phyloP scores from a whole-genome alignment of 148 eudicot species.

The Chenopodium berlandieri region DNA sequence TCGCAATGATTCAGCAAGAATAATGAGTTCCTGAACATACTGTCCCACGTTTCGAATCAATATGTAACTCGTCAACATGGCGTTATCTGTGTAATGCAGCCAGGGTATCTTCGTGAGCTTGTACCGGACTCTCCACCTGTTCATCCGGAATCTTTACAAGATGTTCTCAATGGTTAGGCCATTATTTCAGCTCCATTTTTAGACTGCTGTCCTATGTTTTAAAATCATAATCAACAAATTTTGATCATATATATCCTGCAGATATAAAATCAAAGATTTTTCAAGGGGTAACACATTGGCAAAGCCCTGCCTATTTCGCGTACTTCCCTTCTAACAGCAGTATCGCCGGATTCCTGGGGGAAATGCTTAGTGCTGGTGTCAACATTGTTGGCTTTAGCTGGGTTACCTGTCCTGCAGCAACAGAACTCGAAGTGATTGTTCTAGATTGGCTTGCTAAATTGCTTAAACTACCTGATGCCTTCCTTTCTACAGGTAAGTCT shows the following conservation, averaged over 20 bases:
- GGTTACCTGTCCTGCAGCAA: conserved; percentile 97
- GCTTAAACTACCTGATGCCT: conserved; percentile 69
- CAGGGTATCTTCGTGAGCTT: conserved; percentile 81
- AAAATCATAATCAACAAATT: neutral
- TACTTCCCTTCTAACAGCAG: conserved; percentile 91
- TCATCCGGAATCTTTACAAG: conserved; percentile 65
- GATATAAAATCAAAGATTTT: conserved; percentile 74
- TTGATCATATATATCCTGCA: conserved; percentile 23
- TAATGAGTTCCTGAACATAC: neutral
- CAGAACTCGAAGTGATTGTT: conserved; percentile 92
- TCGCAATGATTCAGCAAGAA: neutral
- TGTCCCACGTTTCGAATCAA: neutral
- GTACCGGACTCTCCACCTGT: conserved; percentile 79
- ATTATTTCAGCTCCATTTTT: conserved; percentile 2
- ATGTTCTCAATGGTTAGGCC: conserved; percentile 71
- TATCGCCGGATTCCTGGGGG: conserved; percentile 88
- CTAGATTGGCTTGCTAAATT: conserved; percentile 93
- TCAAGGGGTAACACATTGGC: conserved; percentile 98
- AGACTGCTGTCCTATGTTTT: neutral
- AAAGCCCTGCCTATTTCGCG: conserved; percentile 84
- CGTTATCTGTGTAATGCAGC: conserved; percentile 45
- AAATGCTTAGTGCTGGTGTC: conserved; percentile 92
- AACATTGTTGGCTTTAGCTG: conserved; percentile 97
- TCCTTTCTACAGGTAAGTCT: conserved; percentile 71
- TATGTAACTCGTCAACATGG: neutral